These are phyloP conservation scores for Barnettozyma populi DNA, from an alignment of 805 yeast species.

Conservation along the genomic window DNA sequence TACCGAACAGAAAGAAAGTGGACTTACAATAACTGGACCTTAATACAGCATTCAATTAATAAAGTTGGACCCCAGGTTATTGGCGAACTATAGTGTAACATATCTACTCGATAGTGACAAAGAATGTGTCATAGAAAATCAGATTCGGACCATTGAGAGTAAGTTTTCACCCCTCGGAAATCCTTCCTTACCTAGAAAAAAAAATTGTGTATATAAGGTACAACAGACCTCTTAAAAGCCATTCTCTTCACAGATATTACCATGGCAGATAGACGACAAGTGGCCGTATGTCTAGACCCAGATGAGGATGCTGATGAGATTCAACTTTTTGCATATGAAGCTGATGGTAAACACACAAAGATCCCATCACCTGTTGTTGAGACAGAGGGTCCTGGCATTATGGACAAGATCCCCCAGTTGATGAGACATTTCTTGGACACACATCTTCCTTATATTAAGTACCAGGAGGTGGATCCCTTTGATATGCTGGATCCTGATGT, in stretches of 20 bases:
- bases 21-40: too few species aligned
- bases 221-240: background rate
- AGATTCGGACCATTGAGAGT: too few species aligned
- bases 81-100: too few species aligned
- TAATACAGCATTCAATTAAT: too few species aligned
- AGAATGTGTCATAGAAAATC: too few species aligned
- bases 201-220: background rate
- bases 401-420: conserved; percentile 2
- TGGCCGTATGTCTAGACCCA: conserved; percentile 8
- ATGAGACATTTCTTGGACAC: conserved; percentile 9
- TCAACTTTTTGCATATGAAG: conserved; percentile 6
- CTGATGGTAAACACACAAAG: conserved; percentile 9
- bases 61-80: too few species aligned
- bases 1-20: too few species aligned
- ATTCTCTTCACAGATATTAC: too few species aligned
- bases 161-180: background rate
- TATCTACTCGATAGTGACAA: too few species aligned
- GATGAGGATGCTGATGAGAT: conserved; percentile 9
- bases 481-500: conserved; percentile 15
- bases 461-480: conserved; percentile 19
- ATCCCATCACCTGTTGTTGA: conserved; percentile 1
- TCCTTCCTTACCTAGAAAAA: background rate
- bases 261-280: conserved; percentile 5
- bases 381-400: background rate
- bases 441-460: conserved; percentile 20